Conservation (phyloP, 768 basidiomycete genomes). For the Ramaria sp. region DNA sequence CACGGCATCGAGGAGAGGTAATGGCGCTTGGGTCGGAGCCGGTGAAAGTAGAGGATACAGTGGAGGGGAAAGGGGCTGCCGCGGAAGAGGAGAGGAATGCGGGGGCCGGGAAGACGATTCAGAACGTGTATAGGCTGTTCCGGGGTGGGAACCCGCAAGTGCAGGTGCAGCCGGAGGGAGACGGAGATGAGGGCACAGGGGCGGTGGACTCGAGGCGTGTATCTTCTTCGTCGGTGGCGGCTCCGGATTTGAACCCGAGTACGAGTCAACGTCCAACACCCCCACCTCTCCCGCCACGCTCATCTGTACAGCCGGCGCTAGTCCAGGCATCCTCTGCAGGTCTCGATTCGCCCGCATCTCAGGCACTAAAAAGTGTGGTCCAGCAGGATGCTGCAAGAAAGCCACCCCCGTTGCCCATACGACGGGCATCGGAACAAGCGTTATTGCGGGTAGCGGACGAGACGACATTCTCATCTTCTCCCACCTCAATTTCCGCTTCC, state of each 20-base stretch:
- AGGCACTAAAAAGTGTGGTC: constrained; percentile 48
- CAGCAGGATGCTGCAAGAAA: constrained; percentile 18
- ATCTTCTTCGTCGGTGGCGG: neutral
- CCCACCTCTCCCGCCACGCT: neutral
- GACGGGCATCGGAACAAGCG: neutral
- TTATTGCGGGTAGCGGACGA: no score
- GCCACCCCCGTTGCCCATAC: neutral
- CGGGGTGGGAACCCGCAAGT: constrained; percentile 1
- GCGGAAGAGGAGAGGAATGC: constrained; percentile 22
- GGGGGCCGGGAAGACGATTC: constrained; percentile 29
- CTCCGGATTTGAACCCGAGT: neutral
- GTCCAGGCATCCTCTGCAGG: constrained; percentile 21
- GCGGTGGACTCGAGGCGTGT: constrained; percentile 9
- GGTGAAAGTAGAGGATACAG: constrained; percentile 26
- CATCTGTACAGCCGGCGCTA: neutral
- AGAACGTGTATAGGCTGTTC: constrained; percentile 60
- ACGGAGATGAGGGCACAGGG: neutral
- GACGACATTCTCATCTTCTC: no score
- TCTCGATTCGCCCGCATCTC: constrained; percentile 34
- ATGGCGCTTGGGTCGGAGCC: constrained; percentile 78
- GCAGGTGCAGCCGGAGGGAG: neutral
- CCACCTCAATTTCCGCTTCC: neutral
- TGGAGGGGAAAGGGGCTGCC: constrained; percentile 2
- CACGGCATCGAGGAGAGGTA: constrained; percentile 72
- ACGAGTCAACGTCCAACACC: constrained; percentile 10